These are phyloP conservation scores for Scedosporium dehoogii DNA, from an alignment of 2,329 filamentous ascomycete species.

Conservation along the genomic window DNA sequence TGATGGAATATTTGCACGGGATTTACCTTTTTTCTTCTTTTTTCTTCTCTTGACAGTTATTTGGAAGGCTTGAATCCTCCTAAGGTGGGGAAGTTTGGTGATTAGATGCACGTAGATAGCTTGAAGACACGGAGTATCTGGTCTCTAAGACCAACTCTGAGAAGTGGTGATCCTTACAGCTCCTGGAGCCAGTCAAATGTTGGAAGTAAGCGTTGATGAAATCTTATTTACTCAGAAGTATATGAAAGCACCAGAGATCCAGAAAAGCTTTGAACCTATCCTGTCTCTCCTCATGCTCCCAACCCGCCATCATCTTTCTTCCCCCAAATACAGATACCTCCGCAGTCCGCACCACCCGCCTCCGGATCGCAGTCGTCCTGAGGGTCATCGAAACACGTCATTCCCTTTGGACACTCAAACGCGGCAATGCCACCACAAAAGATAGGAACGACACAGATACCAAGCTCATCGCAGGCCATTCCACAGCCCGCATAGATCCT, in stretches of 20 bases:
- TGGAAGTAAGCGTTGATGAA: too few relatives aligned
- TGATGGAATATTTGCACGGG: neutral
- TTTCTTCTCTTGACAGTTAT: neutral
- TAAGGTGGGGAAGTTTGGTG: neutral
- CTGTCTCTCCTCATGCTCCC: neutral
- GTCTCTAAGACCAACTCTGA: too few relatives aligned
- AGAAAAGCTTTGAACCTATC: neutral
- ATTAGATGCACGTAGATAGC: too few relatives aligned
- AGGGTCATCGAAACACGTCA: conserved; percentile 1
- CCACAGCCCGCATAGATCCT: conserved; percentile 19
- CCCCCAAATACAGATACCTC: neutral
- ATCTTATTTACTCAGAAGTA: too few relatives aligned
- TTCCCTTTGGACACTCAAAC: neutral
- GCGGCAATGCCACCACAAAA: conserved; percentile 1
- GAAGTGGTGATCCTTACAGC: too few relatives aligned
- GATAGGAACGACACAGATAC: conserved; percentile 19
- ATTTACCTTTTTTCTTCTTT: neutral
- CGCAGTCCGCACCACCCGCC: neutral
- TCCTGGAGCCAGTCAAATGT: too few relatives aligned
- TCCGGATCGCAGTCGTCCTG: conserved; percentile 1
- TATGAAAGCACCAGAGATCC: neutral
- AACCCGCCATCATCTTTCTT: neutral
- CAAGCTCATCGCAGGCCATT: conserved; percentile 23
- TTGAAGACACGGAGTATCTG: too few relatives aligned
- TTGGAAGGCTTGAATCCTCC: neutral